Evolutionary conservation across 192 early-diverging fungal genomes (phyloP), one percentile per base, ranked within the genome.

Genomic region (Linnemannia hyalina): DNA sequence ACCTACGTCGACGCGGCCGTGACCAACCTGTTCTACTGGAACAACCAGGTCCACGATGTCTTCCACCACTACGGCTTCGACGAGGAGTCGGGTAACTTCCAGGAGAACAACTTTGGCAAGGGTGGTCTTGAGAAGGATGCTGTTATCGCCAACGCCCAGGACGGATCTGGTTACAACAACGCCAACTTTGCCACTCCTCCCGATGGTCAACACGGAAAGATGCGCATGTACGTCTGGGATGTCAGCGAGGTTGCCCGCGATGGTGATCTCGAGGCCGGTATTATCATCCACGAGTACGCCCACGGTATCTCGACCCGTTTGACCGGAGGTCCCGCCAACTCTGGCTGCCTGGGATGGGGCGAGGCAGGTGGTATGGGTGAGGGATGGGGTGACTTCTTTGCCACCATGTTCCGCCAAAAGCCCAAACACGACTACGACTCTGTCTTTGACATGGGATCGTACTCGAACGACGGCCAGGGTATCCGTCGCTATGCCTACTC

Each of bases 181-280:
- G 98, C 98, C 72, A 97, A 97, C 85, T 99, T 99, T 92, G 96
- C 96, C 29, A 98, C 98, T 32, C 97, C 97, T 42, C 97, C 96
- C 0, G 98, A 99, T 91, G 98, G 98, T 78, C 92, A 96, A 82
- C 92, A 94, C 74, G 94, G 94, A 40, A 92, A 95, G 80, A 99
- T 99, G 98, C 93, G 97, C 70, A 99, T 99, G 98, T 98, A 97
- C 72, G 92, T 96, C 4, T 99, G 98, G 98, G 95, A 96, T 75
- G 86, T 89, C 29, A 93, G 93, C 4, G 77, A 83, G 7, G 94
- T 96, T 16, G 84, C 90, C 77, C 89, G 97, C 49, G 98, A 99
- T 84, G 96, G 96, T 71, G 96, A 97, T 74, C 88, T 99, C 55
- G 97, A 97, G 90, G 94, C 94, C 49, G 97, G 97, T 74, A 98